Conservation (phyloP, 1,139 yeast genomes). For the Suhomyces chickasaworum region DNA sequence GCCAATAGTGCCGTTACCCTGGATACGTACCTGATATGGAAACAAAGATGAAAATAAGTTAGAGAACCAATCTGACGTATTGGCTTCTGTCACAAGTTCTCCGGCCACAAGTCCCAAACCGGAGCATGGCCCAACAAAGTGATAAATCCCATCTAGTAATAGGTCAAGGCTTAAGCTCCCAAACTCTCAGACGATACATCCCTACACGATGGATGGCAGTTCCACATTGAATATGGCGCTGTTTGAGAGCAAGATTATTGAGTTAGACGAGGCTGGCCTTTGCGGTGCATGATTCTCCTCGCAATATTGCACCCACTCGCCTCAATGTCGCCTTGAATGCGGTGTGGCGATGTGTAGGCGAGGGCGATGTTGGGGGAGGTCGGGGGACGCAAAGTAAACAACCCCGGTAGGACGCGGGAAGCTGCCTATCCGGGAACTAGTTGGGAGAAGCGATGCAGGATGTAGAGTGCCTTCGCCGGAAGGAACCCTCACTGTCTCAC, state of each 20-base stretch:
- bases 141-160: too few species aligned
- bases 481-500: too few species aligned
- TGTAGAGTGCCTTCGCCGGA: background rate
- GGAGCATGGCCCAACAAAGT: too few species aligned
- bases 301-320: slow-evolving; percentile 4
- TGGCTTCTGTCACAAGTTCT: too few species aligned
- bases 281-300: background rate
- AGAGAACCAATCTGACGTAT: too few species aligned
- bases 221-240: background rate
- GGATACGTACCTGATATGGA: too few species aligned
- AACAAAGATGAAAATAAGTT: too few species aligned
- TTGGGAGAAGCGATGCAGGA: background rate
- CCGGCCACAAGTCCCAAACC: too few species aligned
- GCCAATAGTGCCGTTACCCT: too few species aligned
- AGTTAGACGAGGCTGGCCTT: slow-evolving; percentile 4
- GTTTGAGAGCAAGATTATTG: background rate
- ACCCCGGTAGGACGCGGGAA: background rate
- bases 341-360: too few species aligned
- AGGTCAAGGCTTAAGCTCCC: too few species aligned
- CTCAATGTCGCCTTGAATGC: slow-evolving; percentile 1
- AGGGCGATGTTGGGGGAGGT: too few species aligned
- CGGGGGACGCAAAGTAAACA: slow-evolving; percentile 1
- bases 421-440: background rate
- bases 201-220: background rate
- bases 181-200: background rate